These are phyloP conservation scores for Suillus subluteus DNA, from an alignment of 768 basidiomycete genomes.

Conservation along the genomic window DNA sequence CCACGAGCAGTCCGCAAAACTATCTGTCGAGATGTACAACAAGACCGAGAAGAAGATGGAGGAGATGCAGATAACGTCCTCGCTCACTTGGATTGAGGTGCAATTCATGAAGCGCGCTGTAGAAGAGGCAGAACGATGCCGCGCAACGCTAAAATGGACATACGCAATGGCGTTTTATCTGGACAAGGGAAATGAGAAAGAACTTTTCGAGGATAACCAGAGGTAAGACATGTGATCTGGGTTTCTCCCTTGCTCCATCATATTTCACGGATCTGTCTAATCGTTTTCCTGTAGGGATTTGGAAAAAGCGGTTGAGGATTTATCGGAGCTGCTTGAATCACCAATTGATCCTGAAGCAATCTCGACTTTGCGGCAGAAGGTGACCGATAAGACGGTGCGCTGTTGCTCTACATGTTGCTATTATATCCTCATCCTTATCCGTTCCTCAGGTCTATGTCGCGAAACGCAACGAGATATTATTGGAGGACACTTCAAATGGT, in stretches of 20 bases:
- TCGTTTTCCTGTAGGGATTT: constrained; percentile 63
- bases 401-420: neutral
- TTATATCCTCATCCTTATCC: neutral
- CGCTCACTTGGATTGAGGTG: constrained; percentile 96
- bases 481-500: constrained; percentile 93
- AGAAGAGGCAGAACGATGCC: constrained; percentile 86
- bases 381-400: constrained; percentile 92
- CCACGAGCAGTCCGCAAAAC: constrained; percentile 98
- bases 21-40: constrained; percentile 87
- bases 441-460: constrained; percentile 81
- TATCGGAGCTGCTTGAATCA: constrained; percentile 91
- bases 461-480: constrained; percentile 92
- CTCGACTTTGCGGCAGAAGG: constrained; percentile 81
- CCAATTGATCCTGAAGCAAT: constrained; percentile 88
- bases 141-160: constrained; percentile 98
- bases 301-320: constrained; percentile 92
- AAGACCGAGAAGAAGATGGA: constrained; percentile 99
- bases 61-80: constrained; percentile 93
- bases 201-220: constrained; percentile 97
- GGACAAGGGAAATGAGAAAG: constrained; percentile 87
- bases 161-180: constrained; percentile 99
- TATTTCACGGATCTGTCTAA: neutral
- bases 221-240: constrained; percentile 47
- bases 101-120: constrained; percentile 99
- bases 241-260: neutral